Percentiles rank a stretch among this genome's conserved stretches.
Conservation (phyloP, 2,329 filamentous ascomycete species). For the Alternaria arborescens region DNA sequence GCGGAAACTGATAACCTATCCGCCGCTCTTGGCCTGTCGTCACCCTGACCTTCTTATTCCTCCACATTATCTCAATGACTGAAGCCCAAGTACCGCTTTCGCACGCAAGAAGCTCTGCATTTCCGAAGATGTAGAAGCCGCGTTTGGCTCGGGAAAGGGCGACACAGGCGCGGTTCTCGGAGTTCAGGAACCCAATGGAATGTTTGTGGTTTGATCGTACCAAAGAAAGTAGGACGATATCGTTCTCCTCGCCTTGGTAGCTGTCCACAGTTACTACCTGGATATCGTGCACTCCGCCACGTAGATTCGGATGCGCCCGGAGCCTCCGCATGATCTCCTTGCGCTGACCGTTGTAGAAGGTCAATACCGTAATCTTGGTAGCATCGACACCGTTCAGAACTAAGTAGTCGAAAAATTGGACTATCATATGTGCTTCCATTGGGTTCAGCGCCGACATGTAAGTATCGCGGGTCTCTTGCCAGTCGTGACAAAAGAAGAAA, state of each 20-base stretch:
- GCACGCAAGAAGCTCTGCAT: conserved; percentile 64
- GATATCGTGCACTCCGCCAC: conserved; percentile 31
- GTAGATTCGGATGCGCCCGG: conserved; percentile 54
- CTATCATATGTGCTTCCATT: conserved; percentile 78
- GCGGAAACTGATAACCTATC: conserved; percentile 64
- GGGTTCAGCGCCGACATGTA: conserved; percentile 74
- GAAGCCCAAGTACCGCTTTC: conserved; percentile 61
- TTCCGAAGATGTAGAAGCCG: conserved; percentile 87
- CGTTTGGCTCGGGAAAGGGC: conserved; percentile 74
- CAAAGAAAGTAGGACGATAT: conserved; percentile 80
- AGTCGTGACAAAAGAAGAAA: conserved; percentile 71
- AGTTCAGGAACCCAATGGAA: conserved; percentile 76
- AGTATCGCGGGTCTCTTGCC: conserved; percentile 70
- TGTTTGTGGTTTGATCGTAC: conserved; percentile 71
- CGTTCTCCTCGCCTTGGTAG: conserved; percentile 88
- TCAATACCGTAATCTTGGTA: conserved; percentile 77
- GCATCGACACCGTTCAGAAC: conserved; percentile 69
- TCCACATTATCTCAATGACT: conserved; percentile 58
- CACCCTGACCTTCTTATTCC: conserved; percentile 48
- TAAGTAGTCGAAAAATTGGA: conserved; percentile 76
- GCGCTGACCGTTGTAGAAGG: conserved; percentile 87
- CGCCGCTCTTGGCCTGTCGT: conserved; percentile 39
- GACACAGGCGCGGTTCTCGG: conserved; percentile 69
- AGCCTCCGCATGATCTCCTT: conserved; percentile 67
- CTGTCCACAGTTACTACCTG: conserved; percentile 85